Evolutionary conservation across 2,329 filamentous ascomycete genomes (phyloP).

Genomic region (Pleoardoris graminearum): DNA sequence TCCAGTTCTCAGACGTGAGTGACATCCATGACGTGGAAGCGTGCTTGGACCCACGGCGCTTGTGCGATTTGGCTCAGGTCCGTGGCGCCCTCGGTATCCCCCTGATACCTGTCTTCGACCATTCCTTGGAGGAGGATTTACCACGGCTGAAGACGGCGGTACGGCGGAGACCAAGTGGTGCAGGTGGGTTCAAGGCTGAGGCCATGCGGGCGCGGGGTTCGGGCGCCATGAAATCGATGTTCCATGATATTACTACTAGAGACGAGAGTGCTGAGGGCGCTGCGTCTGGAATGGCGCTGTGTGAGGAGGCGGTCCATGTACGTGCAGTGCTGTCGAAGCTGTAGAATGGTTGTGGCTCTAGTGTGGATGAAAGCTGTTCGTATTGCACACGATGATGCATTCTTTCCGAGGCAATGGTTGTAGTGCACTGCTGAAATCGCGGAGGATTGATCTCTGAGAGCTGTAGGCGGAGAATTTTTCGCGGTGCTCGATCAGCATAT

Average conservation of each 20-base stretch:
- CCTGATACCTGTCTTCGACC: slow-evolving; percentile 22
- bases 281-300: not conserved
- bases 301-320: slow-evolving; percentile 3
- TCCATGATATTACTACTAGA: slow-evolving; percentile 45
- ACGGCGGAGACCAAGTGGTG: slow-evolving; percentile 25
- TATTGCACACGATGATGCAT: slow-evolving; percentile 13
- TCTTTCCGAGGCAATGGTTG: slow-evolving; percentile 14
- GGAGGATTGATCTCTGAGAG: too few relatives aligned
- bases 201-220: slow-evolving; percentile 46
- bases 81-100: not conserved
- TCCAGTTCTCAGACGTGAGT: slow-evolving; percentile 50
- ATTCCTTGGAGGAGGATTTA: slow-evolving; percentile 60
- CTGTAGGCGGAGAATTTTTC: not conserved
- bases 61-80: slow-evolving; percentile 17
- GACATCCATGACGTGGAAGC: slow-evolving; percentile 55
- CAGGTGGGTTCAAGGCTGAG: slow-evolving; percentile 46
- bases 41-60: slow-evolving; percentile 51
- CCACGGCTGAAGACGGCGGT: slow-evolving; percentile 26
- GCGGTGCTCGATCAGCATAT: too few relatives aligned
- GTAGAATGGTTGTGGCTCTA: slow-evolving; percentile 12
- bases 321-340: slow-evolving; percentile 10
- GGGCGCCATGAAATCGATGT: slow-evolving; percentile 53
- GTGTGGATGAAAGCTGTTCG: slow-evolving; percentile 15
- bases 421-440: too few relatives aligned
- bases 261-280: not conserved